Evolutionary conservation across 2,329 filamentous ascomycete species (phyloP), one percentile per base, ranked within the genome.

Genomic region (Pseudonectria buxi): DNA sequence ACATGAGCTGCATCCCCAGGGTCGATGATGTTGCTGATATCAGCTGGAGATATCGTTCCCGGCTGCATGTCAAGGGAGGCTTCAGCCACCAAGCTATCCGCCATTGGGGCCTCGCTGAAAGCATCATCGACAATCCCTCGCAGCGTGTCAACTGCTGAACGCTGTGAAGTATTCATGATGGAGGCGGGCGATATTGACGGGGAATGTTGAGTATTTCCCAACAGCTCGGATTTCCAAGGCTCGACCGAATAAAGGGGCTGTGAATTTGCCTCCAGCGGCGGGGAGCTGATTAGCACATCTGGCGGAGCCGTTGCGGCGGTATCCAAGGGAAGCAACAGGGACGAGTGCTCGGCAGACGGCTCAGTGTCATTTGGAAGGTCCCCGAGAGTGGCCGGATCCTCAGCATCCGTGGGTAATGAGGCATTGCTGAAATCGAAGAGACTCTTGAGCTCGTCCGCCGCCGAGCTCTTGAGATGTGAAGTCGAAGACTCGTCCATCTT

Each of bases 21-120:
- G 24, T 51, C 55, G 14, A 49, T 41, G 4, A 52, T 51, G 26
- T 51, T 55, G 27, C 51, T 61, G 11, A 66, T 59, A 26, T 60
- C 62, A 13, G 63, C 61, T 5, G 61, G 55, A n/a, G 62, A 62
- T 15, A 66, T 46, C 2, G 63, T 64, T 10, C 48, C 42, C n/a
- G 50, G 52, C 3, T 54, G 47, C 2, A 49, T 18, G 13, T 53
- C 40, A 7, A 43, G 45, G 10, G 33, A n/a, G 10, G 39, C 46
- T 13, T 44, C 42, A 2, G 45, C 37, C 32, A 57, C 36, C 12
- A 53, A 34, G 10, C 47, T 42, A 15, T 25, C 33, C 9, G 50
- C 41, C 14, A 48, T 37, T 22, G 49, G 40, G 10, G 51, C 36
- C 18, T 36, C 30, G 9, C 35, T 40, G 36, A 53, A 55, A 16